Conservation (phyloP, 805 yeast species). For the Wickerhamomyces bovis region DNA sequence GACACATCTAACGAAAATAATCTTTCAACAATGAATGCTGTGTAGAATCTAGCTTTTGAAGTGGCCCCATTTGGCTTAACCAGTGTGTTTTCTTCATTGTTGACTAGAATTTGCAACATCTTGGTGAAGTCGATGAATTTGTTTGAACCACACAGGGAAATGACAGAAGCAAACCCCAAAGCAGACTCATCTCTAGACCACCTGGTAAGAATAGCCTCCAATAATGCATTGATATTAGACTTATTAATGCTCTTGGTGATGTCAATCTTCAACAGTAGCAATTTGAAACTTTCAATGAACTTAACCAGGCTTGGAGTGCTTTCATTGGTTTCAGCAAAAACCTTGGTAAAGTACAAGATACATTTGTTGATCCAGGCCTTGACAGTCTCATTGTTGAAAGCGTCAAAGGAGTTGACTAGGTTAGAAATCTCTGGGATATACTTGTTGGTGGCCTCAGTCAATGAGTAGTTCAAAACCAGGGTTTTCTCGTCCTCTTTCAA, state of each 20-base stretch:
- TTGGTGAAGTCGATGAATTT: slow-evolving; percentile 39
- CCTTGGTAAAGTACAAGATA: slow-evolving; percentile 54
- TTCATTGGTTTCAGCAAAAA: slow-evolving; percentile 45
- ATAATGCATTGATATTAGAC: slow-evolving; percentile 50
- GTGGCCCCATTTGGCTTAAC: slow-evolving; percentile 21
- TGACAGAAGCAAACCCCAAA: slow-evolving; percentile 39
- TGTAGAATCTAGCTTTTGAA: slow-evolving; percentile 31
- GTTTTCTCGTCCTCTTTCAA: slow-evolving; percentile 21
- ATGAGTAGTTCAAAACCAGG: slow-evolving; percentile 23
- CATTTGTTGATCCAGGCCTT: slow-evolving; percentile 52
- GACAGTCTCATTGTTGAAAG: slow-evolving; percentile 16
- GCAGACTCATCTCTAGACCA: slow-evolving; percentile 41
- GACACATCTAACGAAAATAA: slow-evolving; percentile 44
- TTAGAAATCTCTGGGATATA: slow-evolving; percentile 25
- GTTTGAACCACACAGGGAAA: slow-evolving; percentile 33
- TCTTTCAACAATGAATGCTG: slow-evolving; percentile 40
- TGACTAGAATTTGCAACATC: slow-evolving; percentile 57
- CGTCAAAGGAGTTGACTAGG: slow-evolving; percentile 15
- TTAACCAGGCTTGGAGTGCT: slow-evolving; percentile 23
- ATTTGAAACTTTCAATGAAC: slow-evolving; percentile 30
- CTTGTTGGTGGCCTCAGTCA: slow-evolving; percentile 24
- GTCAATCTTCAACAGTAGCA: slow-evolving; percentile 25
- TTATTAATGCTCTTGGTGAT: slow-evolving; percentile 38
- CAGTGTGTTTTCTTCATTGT: slow-evolving; percentile 40
- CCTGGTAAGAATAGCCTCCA: slow-evolving; percentile 50